A percentile compares a stretch with the other conserved stretches of the same genome.
Conservation (phyloP, 257 asterid species). For the Echites panduratus region DNA sequence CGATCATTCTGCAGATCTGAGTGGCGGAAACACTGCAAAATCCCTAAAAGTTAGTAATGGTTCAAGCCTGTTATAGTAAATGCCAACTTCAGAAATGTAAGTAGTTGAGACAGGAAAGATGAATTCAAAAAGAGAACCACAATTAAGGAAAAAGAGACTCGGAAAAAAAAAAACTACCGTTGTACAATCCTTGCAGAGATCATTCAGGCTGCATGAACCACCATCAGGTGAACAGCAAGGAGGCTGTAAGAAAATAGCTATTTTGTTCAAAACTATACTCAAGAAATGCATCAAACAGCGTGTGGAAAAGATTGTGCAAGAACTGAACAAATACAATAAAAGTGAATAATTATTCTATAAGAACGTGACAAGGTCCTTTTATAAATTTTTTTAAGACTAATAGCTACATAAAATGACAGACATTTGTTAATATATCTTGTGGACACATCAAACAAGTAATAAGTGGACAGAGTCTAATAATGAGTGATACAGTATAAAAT, state of each 20-base stretch:
- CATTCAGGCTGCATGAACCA: slow-evolving; percentile 63
- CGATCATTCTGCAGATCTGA: slow-evolving; percentile 82
- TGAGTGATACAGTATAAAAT: background rate
- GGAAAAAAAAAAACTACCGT: slow-evolving; percentile 51
- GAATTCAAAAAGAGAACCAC: background rate
- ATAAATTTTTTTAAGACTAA: background rate
- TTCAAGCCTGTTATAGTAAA: background rate
- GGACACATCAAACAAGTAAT: background rate
- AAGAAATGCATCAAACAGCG: background rate
- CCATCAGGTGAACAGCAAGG: slow-evolving; percentile 73
- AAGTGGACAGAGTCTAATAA: background rate
- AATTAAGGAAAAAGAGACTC: background rate
- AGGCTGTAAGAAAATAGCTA: slow-evolving; percentile 53
- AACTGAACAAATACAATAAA: background rate
- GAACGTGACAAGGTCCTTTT: background rate
- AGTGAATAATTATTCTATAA: background rate
- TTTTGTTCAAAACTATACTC: background rate
- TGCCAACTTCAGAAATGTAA: slow-evolving; percentile 5
- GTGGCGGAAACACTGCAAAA: slow-evolving; percentile 83
- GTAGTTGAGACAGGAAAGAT: background rate
- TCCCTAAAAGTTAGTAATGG: slow-evolving; percentile 23
- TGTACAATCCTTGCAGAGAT: slow-evolving; percentile 81
- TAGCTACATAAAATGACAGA: background rate
- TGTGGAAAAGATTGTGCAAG: background rate
- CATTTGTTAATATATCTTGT: background rate